Conservation (phyloP, 1,139 yeast genomes). For the Geotrichum australiense region DNA sequence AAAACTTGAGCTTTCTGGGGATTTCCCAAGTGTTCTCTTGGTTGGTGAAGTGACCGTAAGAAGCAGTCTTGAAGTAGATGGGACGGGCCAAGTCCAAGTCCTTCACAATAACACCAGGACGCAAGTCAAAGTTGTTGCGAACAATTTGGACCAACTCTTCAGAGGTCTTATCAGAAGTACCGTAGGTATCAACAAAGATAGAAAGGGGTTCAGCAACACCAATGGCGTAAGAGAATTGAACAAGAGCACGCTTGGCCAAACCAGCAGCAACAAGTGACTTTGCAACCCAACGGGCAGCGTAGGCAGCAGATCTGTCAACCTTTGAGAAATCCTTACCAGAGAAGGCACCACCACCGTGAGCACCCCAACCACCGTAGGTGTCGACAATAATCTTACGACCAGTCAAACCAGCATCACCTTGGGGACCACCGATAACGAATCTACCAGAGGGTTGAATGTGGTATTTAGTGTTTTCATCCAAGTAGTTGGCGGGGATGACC, state of each 20-base stretch:
- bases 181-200: slow-evolving; percentile 94
- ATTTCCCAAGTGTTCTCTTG: slow-evolving; percentile 98
- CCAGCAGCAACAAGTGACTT: slow-evolving; percentile 94
- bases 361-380: slow-evolving; percentile 99
- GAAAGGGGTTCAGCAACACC: slow-evolving; percentile 99
- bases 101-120: slow-evolving; percentile 98
- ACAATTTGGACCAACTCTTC: slow-evolving; percentile 86
- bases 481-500: slow-evolving; percentile 83
- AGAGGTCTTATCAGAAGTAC: slow-evolving; percentile 86
- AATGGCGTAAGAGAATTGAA: slow-evolving; percentile 97
- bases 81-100: slow-evolving; percentile 98
- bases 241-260: slow-evolving; percentile 94
- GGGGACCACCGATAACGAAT: slow-evolving; percentile 99
- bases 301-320: slow-evolving; percentile 99
- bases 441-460: slow-evolving; percentile 99
- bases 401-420: slow-evolving; percentile 99
- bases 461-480: slow-evolving; percentile 92
- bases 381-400: slow-evolving; percentile 99
- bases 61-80: slow-evolving; percentile 97
- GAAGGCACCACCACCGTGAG: slow-evolving; percentile 99
- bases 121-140: slow-evolving; percentile 90
- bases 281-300: slow-evolving; percentile 99
- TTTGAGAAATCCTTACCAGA: slow-evolving; percentile 99
- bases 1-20: slow-evolving; percentile 81
- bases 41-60: slow-evolving; percentile 99